phyloP scores from a whole-genome alignment of 2,329 filamentous ascomycete genomes.

The Hymenoscyphus albidus region DNA sequence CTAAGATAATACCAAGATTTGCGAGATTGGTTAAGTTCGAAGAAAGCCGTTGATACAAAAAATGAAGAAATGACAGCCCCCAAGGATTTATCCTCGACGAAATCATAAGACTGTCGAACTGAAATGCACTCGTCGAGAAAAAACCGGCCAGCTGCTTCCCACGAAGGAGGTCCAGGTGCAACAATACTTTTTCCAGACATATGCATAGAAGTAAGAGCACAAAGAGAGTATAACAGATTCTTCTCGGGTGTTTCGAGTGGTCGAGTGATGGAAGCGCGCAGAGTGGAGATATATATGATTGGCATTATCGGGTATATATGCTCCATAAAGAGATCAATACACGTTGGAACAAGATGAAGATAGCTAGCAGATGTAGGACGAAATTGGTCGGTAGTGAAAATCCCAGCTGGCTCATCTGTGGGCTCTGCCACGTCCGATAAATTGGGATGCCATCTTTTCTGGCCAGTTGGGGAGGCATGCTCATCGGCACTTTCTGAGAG shows the following conservation, averaged over 20 bases:
- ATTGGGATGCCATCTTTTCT: constrained; percentile 28
- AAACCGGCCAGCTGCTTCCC: constrained; percentile 50
- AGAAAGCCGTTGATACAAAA: constrained; percentile 57
- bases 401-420: constrained; percentile 38
- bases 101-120: constrained; percentile 53
- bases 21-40: constrained; percentile 54
- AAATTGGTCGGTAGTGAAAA: constrained; percentile 39
- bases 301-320: constrained; percentile 64
- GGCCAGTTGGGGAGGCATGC: constrained; percentile 20
- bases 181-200: constrained; percentile 45
- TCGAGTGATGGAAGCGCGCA: constrained; percentile 47
- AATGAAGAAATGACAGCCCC: constrained; percentile 59
- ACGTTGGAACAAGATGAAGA: constrained; percentile 48
- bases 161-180: constrained; percentile 39
- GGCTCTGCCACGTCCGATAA: constrained; percentile 35
- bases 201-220: constrained; percentile 50
- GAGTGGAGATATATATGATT: constrained; percentile 53
- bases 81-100: constrained; percentile 52
- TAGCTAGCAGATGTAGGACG: constrained; percentile 46
- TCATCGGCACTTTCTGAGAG: constrained; percentile 23
- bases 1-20: constrained; percentile 61
- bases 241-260: constrained; percentile 39
- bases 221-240: constrained; percentile 53
- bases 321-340: constrained; percentile 58
- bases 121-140: constrained; percentile 56